Conservation (phyloP, 2,329 filamentous ascomycete genomes). For the Monosporascus sp. region DNA sequence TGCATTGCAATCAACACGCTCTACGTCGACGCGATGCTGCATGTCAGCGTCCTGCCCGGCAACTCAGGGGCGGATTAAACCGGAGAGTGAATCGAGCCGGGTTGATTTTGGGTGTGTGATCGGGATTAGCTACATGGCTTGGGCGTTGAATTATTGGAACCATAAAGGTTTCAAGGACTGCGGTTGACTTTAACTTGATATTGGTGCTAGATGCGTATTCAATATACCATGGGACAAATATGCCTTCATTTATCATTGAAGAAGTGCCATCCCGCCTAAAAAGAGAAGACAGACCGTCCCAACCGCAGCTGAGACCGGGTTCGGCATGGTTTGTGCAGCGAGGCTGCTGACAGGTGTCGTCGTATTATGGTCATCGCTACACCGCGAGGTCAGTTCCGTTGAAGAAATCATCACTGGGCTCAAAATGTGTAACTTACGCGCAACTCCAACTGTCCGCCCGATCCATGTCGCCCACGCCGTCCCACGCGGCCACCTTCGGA, state of each 20-base stretch:
- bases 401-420: background rate
- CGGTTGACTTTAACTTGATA: too few species aligned
- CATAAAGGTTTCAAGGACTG: too few species aligned
- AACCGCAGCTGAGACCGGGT: constrained; percentile 9
- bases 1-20: constrained; percentile 37
- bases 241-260: background rate
- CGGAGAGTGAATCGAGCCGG: too few species aligned
- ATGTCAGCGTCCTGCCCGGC: constrained; percentile 27
- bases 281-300: constrained; percentile 2
- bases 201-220: background rate
- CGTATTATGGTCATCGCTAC: background rate
- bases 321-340: constrained; percentile 6
- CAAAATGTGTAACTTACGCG: constrained; percentile 15
- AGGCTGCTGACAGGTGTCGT: background rate
- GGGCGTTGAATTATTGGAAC: too few species aligned
- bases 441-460: constrained; percentile 30
- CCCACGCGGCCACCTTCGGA: constrained; percentile 30
- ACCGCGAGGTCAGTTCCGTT: background rate
- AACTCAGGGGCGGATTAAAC: constrained; percentile 5
- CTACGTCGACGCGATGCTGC: constrained; percentile 39
- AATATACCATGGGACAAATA: background rate
- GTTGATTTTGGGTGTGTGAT: too few species aligned
- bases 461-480: constrained; percentile 26
- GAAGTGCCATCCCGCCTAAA: background rate
- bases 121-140: too few species aligned